Conservation (phyloP, 768 basidiomycete species). For the Rhizopogon vulgaris region DNA sequence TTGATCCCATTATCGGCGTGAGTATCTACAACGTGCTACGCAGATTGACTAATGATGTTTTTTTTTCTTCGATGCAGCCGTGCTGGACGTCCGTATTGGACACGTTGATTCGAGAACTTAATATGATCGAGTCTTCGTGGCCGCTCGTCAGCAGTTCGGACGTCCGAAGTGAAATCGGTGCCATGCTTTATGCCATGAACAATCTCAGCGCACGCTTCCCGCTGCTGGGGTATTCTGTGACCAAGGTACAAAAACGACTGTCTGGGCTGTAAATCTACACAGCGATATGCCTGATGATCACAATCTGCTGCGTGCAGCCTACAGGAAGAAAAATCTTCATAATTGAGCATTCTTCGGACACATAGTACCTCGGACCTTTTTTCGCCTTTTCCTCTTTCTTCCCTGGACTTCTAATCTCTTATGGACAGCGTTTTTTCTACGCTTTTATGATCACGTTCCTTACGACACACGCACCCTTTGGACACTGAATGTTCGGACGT, state of each 20-base stretch:
- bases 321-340: neutral
- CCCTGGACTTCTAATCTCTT: slow-evolving; percentile 18
- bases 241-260: slow-evolving; percentile 27
- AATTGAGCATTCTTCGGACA: neutral
- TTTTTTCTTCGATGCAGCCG: slow-evolving; percentile 34
- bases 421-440: slow-evolving; percentile 8
- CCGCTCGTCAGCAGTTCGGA: slow-evolving; percentile 51
- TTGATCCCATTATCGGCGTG: slow-evolving; percentile 78
- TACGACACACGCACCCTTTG: slow-evolving; percentile 16
- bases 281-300: neutral
- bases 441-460: slow-evolving; percentile 14
- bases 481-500: neutral
- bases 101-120: slow-evolving; percentile 60
- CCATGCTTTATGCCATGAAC: slow-evolving; percentile 59
- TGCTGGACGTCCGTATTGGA: slow-evolving; percentile 71
- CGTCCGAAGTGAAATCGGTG: slow-evolving; percentile 53
- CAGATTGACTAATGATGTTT: neutral
- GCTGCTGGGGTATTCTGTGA: slow-evolving; percentile 34
- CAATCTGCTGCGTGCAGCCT: neutral
- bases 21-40: slow-evolving; percentile 16
- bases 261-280: slow-evolving; percentile 6
- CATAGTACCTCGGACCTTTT: neutral
- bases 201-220: slow-evolving; percentile 57
- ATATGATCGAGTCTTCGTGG: slow-evolving; percentile 59
- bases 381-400: neutral